A percentile compares a stretch with the other conserved stretches of the same genome.
phyloP scores from a whole-genome alignment of 1,284 basidiomycete species.

The Dichomitus squalens region DNA sequence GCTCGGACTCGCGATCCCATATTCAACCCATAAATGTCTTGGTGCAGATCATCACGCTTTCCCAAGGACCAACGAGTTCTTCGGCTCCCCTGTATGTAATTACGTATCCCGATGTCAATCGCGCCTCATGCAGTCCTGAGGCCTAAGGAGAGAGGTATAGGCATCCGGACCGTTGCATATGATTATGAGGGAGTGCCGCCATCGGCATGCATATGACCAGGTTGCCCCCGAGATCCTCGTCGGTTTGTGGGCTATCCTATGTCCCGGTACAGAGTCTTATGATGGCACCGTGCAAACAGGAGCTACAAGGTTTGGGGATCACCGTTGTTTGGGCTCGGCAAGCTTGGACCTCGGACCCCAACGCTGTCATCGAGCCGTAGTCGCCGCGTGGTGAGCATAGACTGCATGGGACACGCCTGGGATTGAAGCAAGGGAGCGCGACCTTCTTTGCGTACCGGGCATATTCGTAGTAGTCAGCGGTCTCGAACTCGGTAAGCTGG shows the following conservation, averaged over 20 bases:
- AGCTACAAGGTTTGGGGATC: slow-evolving; percentile 23
- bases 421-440: background rate
- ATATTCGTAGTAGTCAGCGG: background rate
- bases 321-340: background rate
- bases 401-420: too few species aligned
- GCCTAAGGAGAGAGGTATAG: background rate
- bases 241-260: slow-evolving; percentile 14
- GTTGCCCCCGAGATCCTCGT: slow-evolving; percentile 14
- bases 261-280: slow-evolving; percentile 24
- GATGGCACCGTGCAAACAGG: slow-evolving; percentile 16
- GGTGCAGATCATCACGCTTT: slow-evolving; percentile 16
- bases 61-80: too few species aligned
- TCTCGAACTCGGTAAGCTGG: background rate
- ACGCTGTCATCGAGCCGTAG: background rate
- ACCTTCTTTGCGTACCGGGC: background rate
- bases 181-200: slow-evolving; percentile 11
- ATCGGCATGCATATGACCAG: slow-evolving; percentile 5
- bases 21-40: slow-evolving; percentile 7
- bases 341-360: background rate
- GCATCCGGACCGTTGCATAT: slow-evolving; percentile 13
- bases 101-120: slow-evolving; percentile 7
- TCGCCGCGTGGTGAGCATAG: background rate
- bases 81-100: slow-evolving; percentile 5
- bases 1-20: background rate
- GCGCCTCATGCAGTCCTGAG: background rate